These are phyloP conservation scores for Aspergillus fumigatiaffinis DNA, from an alignment of 2,329 filamentous ascomycete species.

Conservation along the genomic window DNA sequence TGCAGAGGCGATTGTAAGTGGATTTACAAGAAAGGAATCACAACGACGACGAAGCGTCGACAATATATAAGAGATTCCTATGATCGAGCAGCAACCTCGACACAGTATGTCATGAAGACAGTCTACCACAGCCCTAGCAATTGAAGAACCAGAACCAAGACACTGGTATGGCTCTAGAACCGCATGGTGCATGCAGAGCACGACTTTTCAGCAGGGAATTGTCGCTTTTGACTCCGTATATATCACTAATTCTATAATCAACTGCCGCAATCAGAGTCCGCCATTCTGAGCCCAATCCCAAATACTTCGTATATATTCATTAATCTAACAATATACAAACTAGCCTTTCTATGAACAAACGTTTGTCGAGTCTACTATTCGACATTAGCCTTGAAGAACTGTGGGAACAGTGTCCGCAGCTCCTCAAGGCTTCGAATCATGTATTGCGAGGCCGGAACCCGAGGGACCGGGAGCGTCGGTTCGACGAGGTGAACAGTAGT, in stretches of 20 bases:
- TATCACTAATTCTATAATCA: not conserved
- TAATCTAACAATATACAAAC: constrained; percentile 1
- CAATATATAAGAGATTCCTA: no score
- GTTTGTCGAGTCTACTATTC: constrained; percentile 1
- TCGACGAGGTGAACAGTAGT: constrained; percentile 82
- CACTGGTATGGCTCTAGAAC: no score
- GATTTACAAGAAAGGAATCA: no score
- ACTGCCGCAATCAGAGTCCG: not conserved
- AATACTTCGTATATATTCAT: constrained; percentile 8
- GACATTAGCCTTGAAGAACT: constrained; percentile 66
- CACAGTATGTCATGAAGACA: no score
- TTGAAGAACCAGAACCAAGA: no score
- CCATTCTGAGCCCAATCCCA: not conserved
- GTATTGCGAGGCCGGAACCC: constrained; percentile 63
- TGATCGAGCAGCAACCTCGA: no score
- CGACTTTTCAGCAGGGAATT: not conserved
- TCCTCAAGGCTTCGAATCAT: constrained; percentile 75
- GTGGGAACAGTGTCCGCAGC: constrained; percentile 70
- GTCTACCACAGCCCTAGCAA: no score
- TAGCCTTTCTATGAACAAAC: constrained; percentile 3
- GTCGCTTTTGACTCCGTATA: not conserved
- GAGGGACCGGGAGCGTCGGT: constrained; percentile 62
- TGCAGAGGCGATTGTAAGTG: no score
- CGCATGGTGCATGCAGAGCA: no score
- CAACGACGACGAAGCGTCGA: no score